Base-by-base conservation (phyloP, 106 monocot genomes). In the Cymbidium sinense region DNA sequence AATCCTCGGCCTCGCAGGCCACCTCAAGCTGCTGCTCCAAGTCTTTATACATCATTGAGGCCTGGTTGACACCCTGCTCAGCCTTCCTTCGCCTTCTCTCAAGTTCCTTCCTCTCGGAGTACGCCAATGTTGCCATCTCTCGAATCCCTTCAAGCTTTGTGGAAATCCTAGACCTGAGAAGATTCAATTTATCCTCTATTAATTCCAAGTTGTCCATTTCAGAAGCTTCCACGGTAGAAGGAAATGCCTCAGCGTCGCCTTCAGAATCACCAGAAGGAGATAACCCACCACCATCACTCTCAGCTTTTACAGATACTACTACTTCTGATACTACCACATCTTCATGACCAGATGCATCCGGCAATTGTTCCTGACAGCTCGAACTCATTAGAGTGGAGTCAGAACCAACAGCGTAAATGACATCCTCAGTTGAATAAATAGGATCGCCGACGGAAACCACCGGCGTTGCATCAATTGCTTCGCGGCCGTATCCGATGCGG, bases 1-100 rank as follows among this genome's bases (percentile, higher is more conserved):
- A 95, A 70, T 95, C 94, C 50, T 99, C 98, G 0, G 84, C 86
- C 81, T 99, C 98, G 52, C 91, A 92, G 0, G 92, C 98, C 71
- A 80, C 87, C 86, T 99, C 98, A 7, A 99, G 81, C 78, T 99
- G 81, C 76, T 77, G 88, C 81, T 99, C 98, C 54, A 99, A 51
- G 18, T 89, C 87, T 78, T 62, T 87, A 31, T 86, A 82, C 74
- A 69, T 87, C 5, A 73, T 36, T 0, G 82, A 64, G 0, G 85
- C 90, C n/a, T 54, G 33, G 62, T 83, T 84, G 61, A 90, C 75
- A 35, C 79, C 74, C 74, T 90, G 86, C 34, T 72, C 83, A 0
- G 80, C 87, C 34, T 86, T 86, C 81, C 92, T 88, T 62, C 86
- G 69, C 71, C 83, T 87, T 71, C 83, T 83, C 43, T 64, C 81